Evolutionary conservation across 805 yeast genomes (phyloP), one percentile per base, ranked within the genome.

Genomic region (Saccharomycopsis synnaedendra): DNA sequence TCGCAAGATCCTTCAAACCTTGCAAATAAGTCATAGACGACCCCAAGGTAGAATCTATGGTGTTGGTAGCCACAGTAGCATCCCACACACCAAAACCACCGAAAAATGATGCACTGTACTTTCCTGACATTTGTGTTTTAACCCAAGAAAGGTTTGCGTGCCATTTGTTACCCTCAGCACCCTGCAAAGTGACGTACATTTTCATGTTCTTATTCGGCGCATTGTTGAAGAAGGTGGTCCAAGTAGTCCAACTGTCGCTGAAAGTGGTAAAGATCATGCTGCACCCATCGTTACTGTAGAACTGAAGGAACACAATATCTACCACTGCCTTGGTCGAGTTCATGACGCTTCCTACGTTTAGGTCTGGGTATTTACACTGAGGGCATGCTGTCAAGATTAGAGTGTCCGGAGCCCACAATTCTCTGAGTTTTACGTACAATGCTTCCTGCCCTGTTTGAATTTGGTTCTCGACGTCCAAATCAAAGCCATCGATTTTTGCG

Each of bases 301-400:
- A 80, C 63, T 80, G 85, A 48, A 80, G 68, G 55, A 78, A 78
- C 29, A 76, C 74, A 56, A 72, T 74, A 58, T 80, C 84, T 53
- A 80, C 60, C 33, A 67, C 64, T 53, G 79, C 61, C 35, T 68
- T 64, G 10, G 77, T 71, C n/a, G 59, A 62, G 34, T 60, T 59
- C 42, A 74, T 56, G 33, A 72, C 61, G 43, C 63, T 62, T 47
- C 71, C 70, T 36, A 67, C 59, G 41, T 63, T 60, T 10, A 64
- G 70, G 59, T 80, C 85, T 7, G 84, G 83, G 57, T 70, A 70
- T 5, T 74, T 76, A 62, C 85, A 80, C 60, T 78, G 84, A 10
- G 85, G 85, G 43, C 85, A 78, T 49, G 82, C 82, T 41, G 82
- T 70, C 41, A 79, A 63, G 57, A 74, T 74, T 64, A 74, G 76